Evolutionary conservation across 1,284 basidiomycete species (phyloP).

Genomic region (Leccinum fallax): DNA sequence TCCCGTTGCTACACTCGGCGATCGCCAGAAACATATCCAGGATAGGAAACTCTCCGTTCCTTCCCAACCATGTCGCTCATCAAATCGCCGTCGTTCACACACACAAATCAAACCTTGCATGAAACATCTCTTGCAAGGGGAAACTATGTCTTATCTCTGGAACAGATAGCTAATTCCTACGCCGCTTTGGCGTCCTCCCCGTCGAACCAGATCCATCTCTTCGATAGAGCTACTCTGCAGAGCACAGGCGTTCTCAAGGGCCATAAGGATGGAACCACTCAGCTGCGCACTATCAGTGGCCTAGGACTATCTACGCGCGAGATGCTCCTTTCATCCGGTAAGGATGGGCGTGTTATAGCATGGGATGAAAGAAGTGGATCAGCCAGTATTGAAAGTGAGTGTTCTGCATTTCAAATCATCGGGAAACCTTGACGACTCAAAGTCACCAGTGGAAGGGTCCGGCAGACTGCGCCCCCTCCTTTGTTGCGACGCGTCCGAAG

Average conservation of each 20-base stretch:
- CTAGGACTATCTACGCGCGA: conserved; percentile 37
- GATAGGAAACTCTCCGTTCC: conserved; percentile 27
- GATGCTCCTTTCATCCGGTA: conserved; percentile 60
- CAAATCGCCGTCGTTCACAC: conserved; percentile 32
- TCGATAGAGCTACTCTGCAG: conserved; percentile 58
- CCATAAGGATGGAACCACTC: conserved; percentile 55
- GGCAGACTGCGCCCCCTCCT: conserved; percentile 52
- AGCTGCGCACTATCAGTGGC: conserved; percentile 44
- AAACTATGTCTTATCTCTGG: conserved; percentile 61
- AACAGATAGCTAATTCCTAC: conserved; percentile 49
- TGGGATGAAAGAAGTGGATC: conserved; percentile 69
- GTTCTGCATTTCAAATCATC: conserved; percentile 18
- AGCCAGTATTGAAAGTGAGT: conserved; percentile 61
- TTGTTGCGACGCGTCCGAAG: conserved; percentile 66
- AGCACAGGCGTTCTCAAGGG: conserved; percentile 50
- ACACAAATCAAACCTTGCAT: conserved; percentile 36
- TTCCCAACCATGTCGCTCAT: conserved; percentile 28
- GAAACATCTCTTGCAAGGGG: conserved; percentile 43
- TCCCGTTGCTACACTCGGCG: conserved; percentile 18
- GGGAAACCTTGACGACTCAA: conserved; percentile 48
- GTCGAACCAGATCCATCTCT: conserved; percentile 60
- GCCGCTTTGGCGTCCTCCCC: conserved; percentile 61
- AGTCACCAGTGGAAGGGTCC: conserved; percentile 48
- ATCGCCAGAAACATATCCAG: conserved; percentile 32
- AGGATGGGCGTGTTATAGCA: conserved; percentile 62